A percentile compares a stretch with the other conserved stretches of the same genome.
phyloP scores from a whole-genome alignment of 345 rosid species.

The Sisymbrium irio region DNA sequence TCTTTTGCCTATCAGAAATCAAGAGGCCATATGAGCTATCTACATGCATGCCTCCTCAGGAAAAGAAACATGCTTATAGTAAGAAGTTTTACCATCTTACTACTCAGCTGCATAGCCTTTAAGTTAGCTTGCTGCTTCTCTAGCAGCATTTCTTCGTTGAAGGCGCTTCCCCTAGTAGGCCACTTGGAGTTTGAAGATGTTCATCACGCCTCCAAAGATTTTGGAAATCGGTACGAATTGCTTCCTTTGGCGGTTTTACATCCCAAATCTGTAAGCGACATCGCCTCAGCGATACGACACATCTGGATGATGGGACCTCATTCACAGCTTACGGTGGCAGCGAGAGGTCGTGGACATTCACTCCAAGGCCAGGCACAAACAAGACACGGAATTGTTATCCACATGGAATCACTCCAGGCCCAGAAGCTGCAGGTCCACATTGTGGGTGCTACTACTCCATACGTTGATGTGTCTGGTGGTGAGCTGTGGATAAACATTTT shows the following conservation, averaged over 20 bases:
- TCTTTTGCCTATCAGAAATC: slow-evolving; percentile 25
- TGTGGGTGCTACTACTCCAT: slow-evolving; percentile 42
- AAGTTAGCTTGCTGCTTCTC: slow-evolving; percentile 60
- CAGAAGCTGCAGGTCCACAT: slow-evolving; percentile 45
- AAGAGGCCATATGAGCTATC: slow-evolving; percentile 44
- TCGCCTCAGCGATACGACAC: slow-evolving; percentile 67
- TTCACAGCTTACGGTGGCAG: slow-evolving; percentile 83
- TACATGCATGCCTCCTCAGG: slow-evolving; percentile 37
- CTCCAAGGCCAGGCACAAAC: slow-evolving; percentile 89
- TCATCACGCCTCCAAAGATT: slow-evolving; percentile 76
- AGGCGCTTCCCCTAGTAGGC: slow-evolving; percentile 62
- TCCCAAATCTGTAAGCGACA: slow-evolving; percentile 78
- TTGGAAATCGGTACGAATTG: slow-evolving; percentile 66
- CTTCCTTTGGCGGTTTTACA: slow-evolving; percentile 75
- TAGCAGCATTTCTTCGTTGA: slow-evolving; percentile 57
- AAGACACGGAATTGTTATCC: slow-evolving; percentile 67
- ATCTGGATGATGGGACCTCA: slow-evolving; percentile 78
- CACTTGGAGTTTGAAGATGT: slow-evolving; percentile 65
- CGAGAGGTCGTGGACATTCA: slow-evolving; percentile 91
- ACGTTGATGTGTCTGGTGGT: slow-evolving; percentile 84
- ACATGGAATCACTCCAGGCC: slow-evolving; percentile 66
- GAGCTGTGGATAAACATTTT: slow-evolving; percentile 92
- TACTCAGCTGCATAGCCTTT: slow-evolving; percentile 60
- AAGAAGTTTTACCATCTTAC: slow-evolving; percentile 56
- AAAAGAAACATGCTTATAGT: slow-evolving; percentile 47